A percentile compares a stretch with the other conserved stretches of the same genome.
Evolutionary conservation across 2,329 filamentous ascomycete genomes (phyloP).

Genomic region (Sordariomycetes sp.): DNA sequence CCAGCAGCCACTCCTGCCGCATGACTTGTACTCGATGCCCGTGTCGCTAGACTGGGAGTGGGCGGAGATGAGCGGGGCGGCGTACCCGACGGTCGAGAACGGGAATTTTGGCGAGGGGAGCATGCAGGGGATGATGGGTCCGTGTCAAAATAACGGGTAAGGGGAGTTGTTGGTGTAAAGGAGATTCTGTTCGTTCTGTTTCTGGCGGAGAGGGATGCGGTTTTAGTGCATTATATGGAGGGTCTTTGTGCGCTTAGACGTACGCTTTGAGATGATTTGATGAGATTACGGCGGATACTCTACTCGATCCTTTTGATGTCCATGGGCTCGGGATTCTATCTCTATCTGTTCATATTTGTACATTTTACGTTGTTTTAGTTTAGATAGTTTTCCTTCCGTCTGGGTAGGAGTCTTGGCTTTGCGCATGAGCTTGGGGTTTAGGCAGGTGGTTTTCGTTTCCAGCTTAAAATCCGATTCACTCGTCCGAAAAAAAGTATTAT

Average conservation of each 20-base stretch:
- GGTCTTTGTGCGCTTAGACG: too few relatives aligned
- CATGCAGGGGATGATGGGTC: background rate
- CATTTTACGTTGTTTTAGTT: background rate
- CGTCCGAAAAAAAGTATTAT: too few relatives aligned
- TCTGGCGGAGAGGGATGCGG: too few relatives aligned
- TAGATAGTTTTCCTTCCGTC: background rate
- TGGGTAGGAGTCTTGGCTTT: background rate
- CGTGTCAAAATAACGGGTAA: background rate
- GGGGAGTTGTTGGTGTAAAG: background rate
- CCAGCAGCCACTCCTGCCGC: conserved; percentile 79
- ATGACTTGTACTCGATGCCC: conserved; percentile 89
- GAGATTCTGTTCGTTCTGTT: too few relatives aligned
- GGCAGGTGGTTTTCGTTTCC: too few relatives aligned
- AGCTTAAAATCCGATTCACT: too few relatives aligned
- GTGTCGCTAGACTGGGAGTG: conserved; percentile 91
- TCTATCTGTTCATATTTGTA: background rate
- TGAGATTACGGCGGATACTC: background rate
- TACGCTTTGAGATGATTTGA: background rate
- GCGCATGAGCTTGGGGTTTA: too few relatives aligned
- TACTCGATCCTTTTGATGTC: background rate
- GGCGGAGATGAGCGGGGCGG: conserved; percentile 54
- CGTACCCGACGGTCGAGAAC: conserved; percentile 51
- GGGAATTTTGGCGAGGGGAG: conserved; percentile 29
- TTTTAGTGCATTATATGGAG: too few relatives aligned
- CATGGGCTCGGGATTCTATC: background rate